Percentiles rank a stretch among this genome's conserved stretches.
Conservation (phyloP, 306 rosid genomes). For the Pyrus communis region DNA sequence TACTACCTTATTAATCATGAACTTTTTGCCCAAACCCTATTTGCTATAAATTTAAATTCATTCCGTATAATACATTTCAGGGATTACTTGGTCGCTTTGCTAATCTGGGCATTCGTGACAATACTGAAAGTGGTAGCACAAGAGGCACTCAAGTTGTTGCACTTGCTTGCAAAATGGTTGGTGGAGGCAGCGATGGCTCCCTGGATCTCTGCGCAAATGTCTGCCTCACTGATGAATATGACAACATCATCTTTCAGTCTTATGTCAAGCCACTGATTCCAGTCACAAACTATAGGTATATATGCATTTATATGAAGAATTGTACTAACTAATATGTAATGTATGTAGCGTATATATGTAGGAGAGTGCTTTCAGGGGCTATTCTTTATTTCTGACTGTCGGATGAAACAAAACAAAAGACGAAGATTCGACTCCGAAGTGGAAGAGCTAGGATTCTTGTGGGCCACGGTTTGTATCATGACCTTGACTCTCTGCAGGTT, state of each 20-base stretch:
- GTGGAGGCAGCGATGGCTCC: constrained; percentile 88
- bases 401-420: too few relatives aligned
- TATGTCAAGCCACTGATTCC: constrained; percentile 73
- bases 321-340: background rate
- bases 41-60: background rate
- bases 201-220: constrained; percentile 78
- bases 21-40: background rate
- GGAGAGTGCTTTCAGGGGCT: background rate
- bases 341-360: background rate
- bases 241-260: constrained; percentile 71
- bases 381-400: too few relatives aligned
- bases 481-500: constrained; percentile 68
- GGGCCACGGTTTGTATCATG: constrained; percentile 80
- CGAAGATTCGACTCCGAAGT: constrained; percentile 38
- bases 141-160: constrained; percentile 67
- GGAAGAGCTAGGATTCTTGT: constrained; percentile 83
- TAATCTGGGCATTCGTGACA: constrained; percentile 70
- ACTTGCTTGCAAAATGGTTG: constrained; percentile 91
- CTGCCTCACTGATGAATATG: constrained; percentile 71
- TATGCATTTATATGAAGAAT: background rate
- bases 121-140: constrained; percentile 35
- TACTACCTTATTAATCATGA: background rate
- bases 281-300: constrained; percentile 68
- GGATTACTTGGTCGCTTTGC: constrained; percentile 59
- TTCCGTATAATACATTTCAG: constrained; percentile 15